Conservation (phyloP, 176 grass and related monocot genomes). For the Oryza glumipatula region DNA sequence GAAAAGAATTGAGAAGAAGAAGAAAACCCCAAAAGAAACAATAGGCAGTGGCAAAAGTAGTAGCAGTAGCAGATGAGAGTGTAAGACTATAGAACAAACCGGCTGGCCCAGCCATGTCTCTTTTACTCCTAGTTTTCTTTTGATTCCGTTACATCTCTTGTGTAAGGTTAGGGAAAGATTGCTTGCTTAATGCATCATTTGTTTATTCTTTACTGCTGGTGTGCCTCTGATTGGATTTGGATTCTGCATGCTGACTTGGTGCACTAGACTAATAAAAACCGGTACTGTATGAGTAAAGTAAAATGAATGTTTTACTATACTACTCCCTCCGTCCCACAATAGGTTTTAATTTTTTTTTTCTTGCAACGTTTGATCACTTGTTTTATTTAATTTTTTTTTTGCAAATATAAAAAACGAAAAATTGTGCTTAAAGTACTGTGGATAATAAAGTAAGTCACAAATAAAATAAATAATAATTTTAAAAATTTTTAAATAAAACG, state of each 20-base stretch:
- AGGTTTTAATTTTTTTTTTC: too few relatives aligned
- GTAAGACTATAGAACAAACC: constrained; percentile 3
- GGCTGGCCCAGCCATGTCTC: constrained; percentile 30
- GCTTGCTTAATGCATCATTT: constrained; percentile 47
- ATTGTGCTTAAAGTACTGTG: too few relatives aligned
- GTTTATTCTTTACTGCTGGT: constrained; percentile 47
- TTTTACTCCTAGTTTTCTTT: neutral
- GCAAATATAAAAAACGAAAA: too few relatives aligned
- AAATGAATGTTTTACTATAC: neutral
- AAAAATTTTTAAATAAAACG: too few relatives aligned
- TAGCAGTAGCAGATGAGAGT: neutral
- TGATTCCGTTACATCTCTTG: constrained; percentile 28
- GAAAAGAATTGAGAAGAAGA: neutral
- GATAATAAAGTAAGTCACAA: too few relatives aligned
- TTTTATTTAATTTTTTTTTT: too few relatives aligned
- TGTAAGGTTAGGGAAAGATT: constrained; percentile 43
- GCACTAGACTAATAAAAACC: neutral
- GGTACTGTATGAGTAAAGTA: neutral
- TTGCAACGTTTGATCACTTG: too few relatives aligned
- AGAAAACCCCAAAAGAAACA: neutral
- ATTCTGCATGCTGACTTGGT: constrained; percentile 23
- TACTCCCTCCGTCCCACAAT: too few relatives aligned
- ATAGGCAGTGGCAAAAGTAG: neutral
- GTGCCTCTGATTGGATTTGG: constrained; percentile 24
- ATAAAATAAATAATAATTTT: too few relatives aligned